Base-by-base conservation (phyloP, 345 rosid species). In the Alliaria petiolata region DNA sequence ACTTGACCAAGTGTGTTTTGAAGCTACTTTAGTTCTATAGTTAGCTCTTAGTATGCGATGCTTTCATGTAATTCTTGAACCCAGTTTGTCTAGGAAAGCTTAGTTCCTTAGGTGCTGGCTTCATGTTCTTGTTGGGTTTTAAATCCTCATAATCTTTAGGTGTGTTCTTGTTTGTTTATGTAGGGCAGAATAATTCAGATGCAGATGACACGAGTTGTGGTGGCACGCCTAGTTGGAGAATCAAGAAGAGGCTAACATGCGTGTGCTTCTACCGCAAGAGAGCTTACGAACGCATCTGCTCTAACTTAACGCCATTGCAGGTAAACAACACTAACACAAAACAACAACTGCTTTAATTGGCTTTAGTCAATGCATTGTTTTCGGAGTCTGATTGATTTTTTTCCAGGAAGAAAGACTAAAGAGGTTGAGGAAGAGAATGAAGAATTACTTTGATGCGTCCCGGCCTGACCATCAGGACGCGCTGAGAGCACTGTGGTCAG, bases 261-360 rank as follows among this genome's bases (percentile, higher is more conserved):
- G 96, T 93, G 40, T 93, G 98, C 74, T 90, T 89, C 79, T 82
- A 93, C 81, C 75, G 92, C 62, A 93, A 84, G 82, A 92, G 91
- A 69, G 78, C 83, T 35, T 89, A 83, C 67, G 85, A 87, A 71
- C 82, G 90, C 52, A 81, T 91, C 56, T 86, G 77, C 81, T 75
- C 85, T 56, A 89, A 84, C 76, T 80, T 90, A 77, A 93, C 97
- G 67, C 97, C 98, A 52, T 76, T 56, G 43, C 98, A 93, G 89
- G 98, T 83, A 86, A 54, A 22, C 25, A 22, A 80, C 38, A 49
- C 8, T 17, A 8, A 20, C 31, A 4, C 1, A 30, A 54, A 51
- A 50, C 31, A 47, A 31, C 35, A 67, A 3, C 25, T 58, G 5
- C 60, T 16, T 26, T 15, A 5, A 11, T 6, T 46, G 2, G 5